Base-by-base conservation (phyloP, 345 rosid species). In the Punica granatum region DNA sequence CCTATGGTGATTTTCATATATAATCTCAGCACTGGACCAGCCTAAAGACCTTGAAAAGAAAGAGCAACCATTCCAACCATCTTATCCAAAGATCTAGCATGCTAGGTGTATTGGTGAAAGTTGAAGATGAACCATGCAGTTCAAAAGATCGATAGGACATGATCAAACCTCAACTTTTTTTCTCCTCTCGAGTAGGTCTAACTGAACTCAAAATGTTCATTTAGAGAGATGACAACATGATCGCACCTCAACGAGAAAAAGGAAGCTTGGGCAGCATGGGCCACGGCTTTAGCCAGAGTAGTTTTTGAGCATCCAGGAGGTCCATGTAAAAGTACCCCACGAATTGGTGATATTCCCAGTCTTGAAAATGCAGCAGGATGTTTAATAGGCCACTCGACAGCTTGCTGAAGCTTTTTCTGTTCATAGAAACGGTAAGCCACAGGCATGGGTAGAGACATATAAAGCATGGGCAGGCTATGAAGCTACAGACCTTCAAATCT, bases 261-360 rank as follows among this genome's bases (percentile, higher is more conserved):
- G 26, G 98, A 89, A 59, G 95, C 94, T 79, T 91, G 89, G 67
- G 96, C 87, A 71, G 94, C 95, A 83, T 90, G 82, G 23, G 96
- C 95, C 67, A 90, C 90, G 18, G 99, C 99, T 84, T 91, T 94
- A 43, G 96, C 95, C 69, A 94, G 96, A 61, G 96, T 94, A n/a
- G 95, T 91, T 83, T 94, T 94, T 23, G 96, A 94, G 84, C 99
- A 94, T 72, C 99, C 99, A 7, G 99, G 97, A 69, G 96, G 97
- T 78, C 96, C 99, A 78, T 94, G 97, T 44, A 94, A 79, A 68
- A 93, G 96, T 62, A 86, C 81, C 64, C 99, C 96, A 66, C 88
- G 90, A 66, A 89, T 66, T 3, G 99, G 97, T 31, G 91, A 83
- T 82, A 89, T 81, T 48, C 97, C 95, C 78, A 91, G 32, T 77